A percentile compares a stretch with the other conserved stretches of the same genome.
Conservation (phyloP, 2,329 filamentous ascomycete species). For the Arachnomyces sp. region DNA sequence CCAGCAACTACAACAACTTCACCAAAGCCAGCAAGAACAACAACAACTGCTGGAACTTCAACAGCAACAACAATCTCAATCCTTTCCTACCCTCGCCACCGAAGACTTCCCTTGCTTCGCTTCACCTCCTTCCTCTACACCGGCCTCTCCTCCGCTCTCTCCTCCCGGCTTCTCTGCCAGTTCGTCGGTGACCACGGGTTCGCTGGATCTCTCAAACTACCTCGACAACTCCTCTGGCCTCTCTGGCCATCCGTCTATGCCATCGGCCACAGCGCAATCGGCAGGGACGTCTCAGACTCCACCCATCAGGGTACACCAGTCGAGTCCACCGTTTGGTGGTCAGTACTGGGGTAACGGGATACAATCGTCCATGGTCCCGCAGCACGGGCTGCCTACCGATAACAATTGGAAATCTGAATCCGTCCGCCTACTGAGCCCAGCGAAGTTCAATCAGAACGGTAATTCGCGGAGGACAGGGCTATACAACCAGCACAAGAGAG, state of each 20-base stretch:
- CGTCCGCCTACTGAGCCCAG: conserved; percentile 6
- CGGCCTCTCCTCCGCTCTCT: conserved; percentile 23
- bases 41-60: too few relatives aligned
- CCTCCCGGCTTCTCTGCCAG: conserved; percentile 21
- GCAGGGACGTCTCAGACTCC: conserved; percentile 24
- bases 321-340: conserved; percentile 19
- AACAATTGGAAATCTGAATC: conserved; percentile 3
- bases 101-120: conserved; percentile 13
- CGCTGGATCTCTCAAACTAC: conserved; percentile 18
- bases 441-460: conserved; percentile 18
- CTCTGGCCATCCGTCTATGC: conserved; percentile 31
- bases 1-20: too few relatives aligned
- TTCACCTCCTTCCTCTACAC: conserved; percentile 30
- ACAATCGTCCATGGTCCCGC: conserved; percentile 31
- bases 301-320: conserved; percentile 21
- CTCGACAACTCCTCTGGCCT: conserved; percentile 28
- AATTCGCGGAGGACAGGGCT: conserved; percentile 20
- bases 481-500: conserved; percentile 29
- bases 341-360: conserved; percentile 3
- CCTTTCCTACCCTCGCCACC: too few relatives aligned
- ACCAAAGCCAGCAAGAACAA: too few relatives aligned
- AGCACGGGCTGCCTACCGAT: conserved; percentile 12
- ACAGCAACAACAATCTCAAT: too few relatives aligned
- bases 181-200: conserved; percentile 20
- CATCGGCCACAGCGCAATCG: conserved; percentile 15